Conservation (phyloP, 768 basidiomycete species). For the Wakefieldia striispora region DNA sequence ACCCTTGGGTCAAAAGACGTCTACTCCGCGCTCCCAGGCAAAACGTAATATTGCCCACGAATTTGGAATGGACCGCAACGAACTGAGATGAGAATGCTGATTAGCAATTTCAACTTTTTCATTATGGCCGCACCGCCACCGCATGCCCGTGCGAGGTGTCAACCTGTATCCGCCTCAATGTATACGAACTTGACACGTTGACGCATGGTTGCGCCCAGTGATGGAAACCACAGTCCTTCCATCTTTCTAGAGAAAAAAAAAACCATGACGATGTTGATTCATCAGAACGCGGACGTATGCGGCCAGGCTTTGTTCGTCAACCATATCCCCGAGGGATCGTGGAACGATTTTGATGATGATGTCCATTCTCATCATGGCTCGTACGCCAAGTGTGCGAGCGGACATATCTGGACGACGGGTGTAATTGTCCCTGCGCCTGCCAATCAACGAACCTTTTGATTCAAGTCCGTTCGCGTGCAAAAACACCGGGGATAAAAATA, state of each 20-base stretch:
- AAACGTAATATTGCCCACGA: constrained; percentile 27
- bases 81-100: constrained; percentile 29
- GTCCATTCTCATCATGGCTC: constrained; percentile 3
- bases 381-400: background rate
- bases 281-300: constrained; percentile 8
- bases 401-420: background rate
- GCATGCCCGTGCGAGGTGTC: constrained; percentile 20
- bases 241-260: background rate
- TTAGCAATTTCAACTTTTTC: constrained; percentile 24
- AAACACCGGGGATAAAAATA: constrained; percentile 1
- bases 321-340: constrained; percentile 14
- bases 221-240: constrained; percentile 11
- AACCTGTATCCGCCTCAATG: constrained; percentile 10
- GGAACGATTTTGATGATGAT: constrained; percentile 7
- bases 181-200: constrained; percentile 11
- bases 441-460: constrained; percentile 8
- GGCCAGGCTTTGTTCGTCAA: constrained; percentile 7
- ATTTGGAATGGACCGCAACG: constrained; percentile 22
- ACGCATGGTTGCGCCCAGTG: constrained; percentile 23
- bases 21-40: constrained; percentile 21
- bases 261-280: constrained; percentile 1
- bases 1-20: constrained; percentile 13
- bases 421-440: constrained; percentile 6
- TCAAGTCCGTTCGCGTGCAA: background rate
- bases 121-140: constrained; percentile 30